These are phyloP conservation scores for Fusarium graminum DNA, from an alignment of 2,329 filamentous ascomycete species.

Conservation along the genomic window DNA sequence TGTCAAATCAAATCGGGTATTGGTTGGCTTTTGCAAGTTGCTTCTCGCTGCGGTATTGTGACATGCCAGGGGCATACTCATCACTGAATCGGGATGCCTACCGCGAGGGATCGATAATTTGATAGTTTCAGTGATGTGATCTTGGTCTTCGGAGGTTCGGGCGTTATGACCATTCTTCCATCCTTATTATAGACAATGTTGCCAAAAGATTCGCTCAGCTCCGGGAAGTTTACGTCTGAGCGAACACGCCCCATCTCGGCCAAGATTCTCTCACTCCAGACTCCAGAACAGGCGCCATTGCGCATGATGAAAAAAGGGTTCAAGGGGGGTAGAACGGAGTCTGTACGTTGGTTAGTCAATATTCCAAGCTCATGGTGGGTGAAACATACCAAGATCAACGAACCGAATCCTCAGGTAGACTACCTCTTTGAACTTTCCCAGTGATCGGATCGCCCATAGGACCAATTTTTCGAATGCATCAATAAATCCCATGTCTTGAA, in stretches of 20 bases:
- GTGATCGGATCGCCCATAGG: conserved; percentile 70
- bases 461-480: conserved; percentile 77
- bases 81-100: conserved; percentile 56
- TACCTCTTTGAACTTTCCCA: conserved; percentile 70
- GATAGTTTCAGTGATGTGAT: conserved; percentile 69
- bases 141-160: conserved; percentile 66
- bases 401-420: conserved; percentile 78
- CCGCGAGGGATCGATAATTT: conserved; percentile 67
- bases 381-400: conserved; percentile 73
- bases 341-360: conserved; percentile 55
- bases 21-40: background rate
- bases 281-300: conserved; percentile 72
- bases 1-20: conserved; percentile 1
- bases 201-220: conserved; percentile 74
- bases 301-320: conserved; percentile 79
- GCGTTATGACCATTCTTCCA: conserved; percentile 67
- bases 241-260: conserved; percentile 69
- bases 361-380: background rate
- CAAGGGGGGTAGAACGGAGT: conserved; percentile 76
- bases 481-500: conserved; percentile 80
- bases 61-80: background rate
- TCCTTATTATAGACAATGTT: conserved; percentile 71
- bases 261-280: conserved; percentile 79
- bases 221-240: conserved; percentile 69
- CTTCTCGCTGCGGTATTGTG: background rate